Percentiles rank a stretch among this genome's conserved stretches.
These are phyloP conservation scores for Trichoderma koningiopsis DNA, from an alignment of 2,329 filamentous ascomycete species.

Conservation along the genomic window DNA sequence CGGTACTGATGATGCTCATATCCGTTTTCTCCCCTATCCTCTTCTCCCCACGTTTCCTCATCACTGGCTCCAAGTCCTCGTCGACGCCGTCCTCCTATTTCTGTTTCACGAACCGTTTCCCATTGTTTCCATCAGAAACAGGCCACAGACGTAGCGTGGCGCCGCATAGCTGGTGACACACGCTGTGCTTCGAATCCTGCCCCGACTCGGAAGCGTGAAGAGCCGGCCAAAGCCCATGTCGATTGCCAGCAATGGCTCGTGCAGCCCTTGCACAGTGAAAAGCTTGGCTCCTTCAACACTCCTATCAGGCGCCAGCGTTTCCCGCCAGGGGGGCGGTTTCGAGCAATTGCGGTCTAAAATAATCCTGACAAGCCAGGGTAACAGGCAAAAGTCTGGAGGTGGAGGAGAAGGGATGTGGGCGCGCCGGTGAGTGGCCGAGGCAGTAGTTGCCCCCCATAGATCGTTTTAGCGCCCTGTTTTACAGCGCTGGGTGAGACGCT, in stretches of 20 bases:
- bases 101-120: conserved; percentile 6
- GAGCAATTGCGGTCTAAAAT: not conserved
- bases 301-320: conserved; percentile 10
- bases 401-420: not conserved
- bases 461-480: conserved; percentile 15
- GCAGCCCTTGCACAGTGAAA: not conserved
- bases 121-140: not conserved
- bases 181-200: conserved; percentile 16
- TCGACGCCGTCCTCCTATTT: not conserved
- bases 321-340: conserved; percentile 8
- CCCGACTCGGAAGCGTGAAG: conserved; percentile 17
- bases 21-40: not conserved
- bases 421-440: not conserved
- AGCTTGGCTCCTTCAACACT: not conserved
- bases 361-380: not conserved
- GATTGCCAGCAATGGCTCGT: not conserved
- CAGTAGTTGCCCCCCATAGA: not conserved
- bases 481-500: not conserved
- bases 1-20: not conserved
- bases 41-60: conserved; percentile 3
- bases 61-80: not conserved
- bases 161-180: conserved; percentile 15
- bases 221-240: conserved; percentile 8
- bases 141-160: not conserved
- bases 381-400: conserved; percentile 9